Evolutionary conservation across 1,284 basidiomycete species (phyloP), one percentile per base, ranked within the genome.

Genomic region (Boletellus dicymbophilus): DNA sequence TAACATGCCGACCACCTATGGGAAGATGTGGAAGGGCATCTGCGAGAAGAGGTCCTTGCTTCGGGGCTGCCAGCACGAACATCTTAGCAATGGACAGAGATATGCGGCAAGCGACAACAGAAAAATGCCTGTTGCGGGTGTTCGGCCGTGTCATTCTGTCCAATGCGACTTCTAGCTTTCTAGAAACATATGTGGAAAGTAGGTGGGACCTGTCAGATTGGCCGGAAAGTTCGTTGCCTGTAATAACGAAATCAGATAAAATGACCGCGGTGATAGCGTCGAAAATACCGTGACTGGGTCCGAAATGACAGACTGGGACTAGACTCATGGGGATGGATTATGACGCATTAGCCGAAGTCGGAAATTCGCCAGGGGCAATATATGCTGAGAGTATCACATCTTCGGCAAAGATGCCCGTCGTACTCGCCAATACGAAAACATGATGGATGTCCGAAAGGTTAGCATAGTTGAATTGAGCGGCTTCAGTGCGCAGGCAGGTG

Each of bases 281-380:
- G 58, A 56, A 66, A 72, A 55, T 66, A 84, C 85, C 40, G 74
- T 72, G 23, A 87, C 75, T 7, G 82, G 80, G 60, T 88, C 84
- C 6, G 83, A 79, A 45, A 89, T 77, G 23, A 86, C 75, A 8
- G 87, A 86, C 62, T 87, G 84, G 6, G 81, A 79, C 65, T 88
- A 83, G 3, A 72, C 79, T 28, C 75, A 75, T 5, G 84, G 87
- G 26, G 78, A 81, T 9, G 86, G 84, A 54, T 77, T 88, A 89
- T 52, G 79, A 72, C 8, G 66, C 62, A 59, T 78, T 86, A 22
- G 74, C 66, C 3, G 80, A 78, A 3, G 83, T 84, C 2, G 85
- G 84, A 61, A 88, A 86, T 12, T 66, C 62, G 10, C 84, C 84
- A n/a, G 82, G 77, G 8, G 71, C 82, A 6, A 81, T 81, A 59